Evolutionary conservation across 805 yeast genomes (phyloP).

Genomic region (Myxozyma lipomycoides): DNA sequence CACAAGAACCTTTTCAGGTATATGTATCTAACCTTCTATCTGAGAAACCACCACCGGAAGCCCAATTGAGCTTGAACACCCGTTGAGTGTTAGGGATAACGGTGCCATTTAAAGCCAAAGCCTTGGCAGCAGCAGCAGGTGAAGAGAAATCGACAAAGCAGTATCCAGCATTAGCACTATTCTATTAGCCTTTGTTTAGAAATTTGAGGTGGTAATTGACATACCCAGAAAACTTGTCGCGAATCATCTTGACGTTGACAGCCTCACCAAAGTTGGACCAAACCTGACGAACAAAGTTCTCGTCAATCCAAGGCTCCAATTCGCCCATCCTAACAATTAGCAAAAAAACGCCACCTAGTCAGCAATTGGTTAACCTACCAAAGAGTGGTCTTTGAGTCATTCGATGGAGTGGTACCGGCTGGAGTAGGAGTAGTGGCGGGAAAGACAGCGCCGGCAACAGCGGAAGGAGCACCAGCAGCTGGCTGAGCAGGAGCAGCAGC

Average conservation of each 20-base stretch:
- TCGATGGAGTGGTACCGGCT: constrained; percentile 14
- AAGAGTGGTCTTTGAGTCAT: constrained; percentile 36
- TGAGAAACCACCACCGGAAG: constrained; percentile 51
- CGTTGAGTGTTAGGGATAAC: constrained; percentile 61
- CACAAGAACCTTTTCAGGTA: neutral
- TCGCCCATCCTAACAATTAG: constrained; percentile 61
- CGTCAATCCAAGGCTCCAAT: constrained; percentile 80
- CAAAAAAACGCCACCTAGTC: neutral
- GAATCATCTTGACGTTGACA: constrained; percentile 63
- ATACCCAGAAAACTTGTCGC: constrained; percentile 50
- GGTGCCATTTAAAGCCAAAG: constrained; percentile 59
- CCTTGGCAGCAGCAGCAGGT: constrained; percentile 58
- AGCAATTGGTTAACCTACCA: constrained; percentile 28
- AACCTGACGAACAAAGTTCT: constrained; percentile 55
- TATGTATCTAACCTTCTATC: constrained; percentile 23
- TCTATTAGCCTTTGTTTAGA: neutral
- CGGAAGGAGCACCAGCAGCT: constrained; percentile 16
- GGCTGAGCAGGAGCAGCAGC: constrained; percentile 5
- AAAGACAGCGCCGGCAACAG: constrained; percentile 22
- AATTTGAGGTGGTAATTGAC: constrained; percentile 2
- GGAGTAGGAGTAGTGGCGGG: constrained; percentile 20
- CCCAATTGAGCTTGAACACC: constrained; percentile 73
- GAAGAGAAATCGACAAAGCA: constrained; percentile 75
- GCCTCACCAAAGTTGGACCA: constrained; percentile 71
- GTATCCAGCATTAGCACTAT: constrained; percentile 57